phyloP scores from a whole-genome alignment of 192 early-diverging fungal genomes.

The Entophlyctis helioformis region DNA sequence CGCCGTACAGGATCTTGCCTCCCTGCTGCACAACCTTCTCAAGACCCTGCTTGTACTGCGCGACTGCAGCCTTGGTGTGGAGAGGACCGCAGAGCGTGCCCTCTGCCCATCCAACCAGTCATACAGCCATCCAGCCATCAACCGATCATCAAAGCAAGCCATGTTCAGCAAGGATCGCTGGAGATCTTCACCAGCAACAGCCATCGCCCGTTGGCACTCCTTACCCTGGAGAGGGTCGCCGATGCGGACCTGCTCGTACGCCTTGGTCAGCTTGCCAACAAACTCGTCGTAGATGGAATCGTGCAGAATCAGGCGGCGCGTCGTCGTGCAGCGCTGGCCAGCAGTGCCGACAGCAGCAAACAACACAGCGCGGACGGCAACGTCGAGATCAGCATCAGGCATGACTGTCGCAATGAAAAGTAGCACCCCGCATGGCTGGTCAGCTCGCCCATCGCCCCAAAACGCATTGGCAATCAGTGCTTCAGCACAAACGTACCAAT shows the following conservation, averaged over 20 bases:
- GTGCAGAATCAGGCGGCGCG: conserved; percentile 80
- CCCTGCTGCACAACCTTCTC: conserved; percentile 69
- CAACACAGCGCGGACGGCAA: conserved; percentile 72
- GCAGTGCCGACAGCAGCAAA: conserved; percentile 96
- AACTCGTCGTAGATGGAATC: conserved; percentile 78
- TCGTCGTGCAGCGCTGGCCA: conserved; percentile 92
- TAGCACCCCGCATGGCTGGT: too few relatives aligned
- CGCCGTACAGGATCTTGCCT: conserved; percentile 77
- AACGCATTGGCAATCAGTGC: neutral
- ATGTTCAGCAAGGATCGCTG: too few relatives aligned
- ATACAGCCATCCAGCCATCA: too few relatives aligned
- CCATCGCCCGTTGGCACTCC: too few relatives aligned
- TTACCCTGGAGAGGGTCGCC: conserved; percentile 70
- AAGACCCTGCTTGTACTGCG: conserved; percentile 60
- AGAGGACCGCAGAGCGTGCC: conserved; percentile 80
- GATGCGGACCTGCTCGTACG: conserved; percentile 76
- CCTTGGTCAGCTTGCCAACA: conserved; percentile 61
- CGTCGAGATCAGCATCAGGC: conserved; percentile 80
- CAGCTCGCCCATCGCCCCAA: too few relatives aligned
- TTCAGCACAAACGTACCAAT: conserved; percentile 31
- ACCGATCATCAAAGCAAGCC: too few relatives aligned
- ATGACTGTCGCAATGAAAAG: conserved; percentile 28
- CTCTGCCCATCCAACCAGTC: too few relatives aligned
- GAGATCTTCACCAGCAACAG: too few relatives aligned
- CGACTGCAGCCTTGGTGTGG: conserved; percentile 76